These are phyloP conservation scores for Rubia peregrina DNA, from an alignment of 305 asterid species.

Conservation along the genomic window DNA sequence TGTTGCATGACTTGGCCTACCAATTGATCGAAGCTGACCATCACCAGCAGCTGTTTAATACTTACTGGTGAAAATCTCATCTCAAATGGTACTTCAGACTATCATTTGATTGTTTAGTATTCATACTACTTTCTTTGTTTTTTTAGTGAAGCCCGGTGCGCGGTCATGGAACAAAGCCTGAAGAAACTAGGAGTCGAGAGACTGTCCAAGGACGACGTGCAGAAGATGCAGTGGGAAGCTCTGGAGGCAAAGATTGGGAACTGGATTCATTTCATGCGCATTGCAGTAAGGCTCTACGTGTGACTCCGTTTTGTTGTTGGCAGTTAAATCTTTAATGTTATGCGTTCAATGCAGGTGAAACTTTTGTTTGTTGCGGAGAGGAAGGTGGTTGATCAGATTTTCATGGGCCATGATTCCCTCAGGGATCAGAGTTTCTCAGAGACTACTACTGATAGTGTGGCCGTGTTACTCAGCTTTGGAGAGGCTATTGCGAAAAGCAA, in stretches of 20 bases:
- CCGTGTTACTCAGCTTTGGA: conserved; percentile 80
- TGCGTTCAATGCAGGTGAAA: conserved; percentile 47
- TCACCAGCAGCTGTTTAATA: conserved; percentile 53
- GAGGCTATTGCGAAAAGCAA: conserved; percentile 93
- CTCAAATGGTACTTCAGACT: not conserved
- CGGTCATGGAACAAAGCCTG: conserved; percentile 72
- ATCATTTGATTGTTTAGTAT: not conserved
- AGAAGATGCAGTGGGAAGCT: conserved; percentile 96
- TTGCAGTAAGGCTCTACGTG: conserved; percentile 47
- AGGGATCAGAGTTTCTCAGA: conserved; percentile 87
- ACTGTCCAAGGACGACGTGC: conserved; percentile 90
- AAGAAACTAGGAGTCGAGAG: conserved; percentile 86
- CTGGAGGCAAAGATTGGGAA: conserved; percentile 89
- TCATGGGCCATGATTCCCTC: conserved; percentile 53
- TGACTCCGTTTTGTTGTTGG: conserved; percentile 10
- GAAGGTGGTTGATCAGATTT: conserved; percentile 73
- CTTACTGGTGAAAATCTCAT: conserved; percentile 46
- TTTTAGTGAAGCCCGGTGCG: conserved; percentile 65
- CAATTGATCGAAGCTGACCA: conserved; percentile 84
- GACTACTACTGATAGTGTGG: conserved; percentile 56
- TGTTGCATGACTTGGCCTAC: conserved; percentile 53
- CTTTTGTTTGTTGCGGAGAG: conserved; percentile 82
- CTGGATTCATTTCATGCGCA: conserved; percentile 86
- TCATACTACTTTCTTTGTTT: not conserved
- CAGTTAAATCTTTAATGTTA: conserved; percentile 1